A percentile compares a stretch with the other conserved stretches of the same genome.
These are phyloP conservation scores for thale cress (Arabidopsis thaliana) DNA, from an alignment of 345 rosid genomes.

Conservation along the genomic window DNA sequence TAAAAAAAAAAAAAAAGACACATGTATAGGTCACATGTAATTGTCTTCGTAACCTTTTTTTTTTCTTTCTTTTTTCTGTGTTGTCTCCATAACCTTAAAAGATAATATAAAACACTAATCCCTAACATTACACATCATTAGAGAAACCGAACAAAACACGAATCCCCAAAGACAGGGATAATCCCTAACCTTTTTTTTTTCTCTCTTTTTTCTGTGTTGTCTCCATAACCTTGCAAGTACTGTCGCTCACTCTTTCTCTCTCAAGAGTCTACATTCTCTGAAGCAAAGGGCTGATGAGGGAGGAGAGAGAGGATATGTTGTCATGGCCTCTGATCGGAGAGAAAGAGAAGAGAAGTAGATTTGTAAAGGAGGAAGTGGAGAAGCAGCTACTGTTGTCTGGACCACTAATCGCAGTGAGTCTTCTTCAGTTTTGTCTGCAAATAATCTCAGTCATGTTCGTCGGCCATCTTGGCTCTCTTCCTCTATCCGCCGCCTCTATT, in stretches of 20 bases:
- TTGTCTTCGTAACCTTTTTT: neutral
- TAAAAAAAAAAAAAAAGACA: too few relatives aligned
- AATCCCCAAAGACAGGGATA: constrained; percentile 23
- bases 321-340: constrained; percentile 32
- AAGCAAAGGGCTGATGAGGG: constrained; percentile 5
- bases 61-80: too few relatives aligned
- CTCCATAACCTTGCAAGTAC: too few relatives aligned
- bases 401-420: constrained; percentile 35
- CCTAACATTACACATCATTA: neutral
- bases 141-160: constrained; percentile 26
- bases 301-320: constrained; percentile 22
- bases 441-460: constrained; percentile 56
- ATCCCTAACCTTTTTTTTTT: too few relatives aligned
- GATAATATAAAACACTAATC: constrained; percentile 3
- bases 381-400: constrained; percentile 42
- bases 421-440: constrained; percentile 43
- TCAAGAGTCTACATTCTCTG: constrained; percentile 4
- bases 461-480: constrained; percentile 69
- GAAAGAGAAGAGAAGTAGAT: constrained; percentile 7
- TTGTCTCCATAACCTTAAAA: neutral
- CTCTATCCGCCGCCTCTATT: constrained; percentile 57
- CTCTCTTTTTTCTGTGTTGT: too few relatives aligned
- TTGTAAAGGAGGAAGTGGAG: constrained; percentile 40
- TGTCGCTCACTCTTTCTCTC: neutral
- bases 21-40: constrained; percentile 2